Base-by-base conservation (phyloP, 1,284 basidiomycete species). In the Veloboletus limbatus region DNA sequence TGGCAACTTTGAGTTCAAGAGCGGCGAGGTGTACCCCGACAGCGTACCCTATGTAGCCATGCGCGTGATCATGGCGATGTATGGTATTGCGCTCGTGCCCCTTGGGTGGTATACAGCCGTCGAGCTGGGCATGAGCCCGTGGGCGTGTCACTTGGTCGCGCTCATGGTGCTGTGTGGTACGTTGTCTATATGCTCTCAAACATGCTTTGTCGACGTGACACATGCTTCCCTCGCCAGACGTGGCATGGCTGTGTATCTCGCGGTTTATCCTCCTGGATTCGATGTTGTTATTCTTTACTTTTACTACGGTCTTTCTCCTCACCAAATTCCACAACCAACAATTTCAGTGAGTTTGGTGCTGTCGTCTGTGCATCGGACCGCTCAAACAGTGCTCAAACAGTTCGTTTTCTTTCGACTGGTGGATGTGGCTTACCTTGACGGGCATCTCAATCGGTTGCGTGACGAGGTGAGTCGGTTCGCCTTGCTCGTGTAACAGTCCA, bases 251-350 rank as follows among this genome's bases (percentile, higher is more conserved):
- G 43, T 89, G 86, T 60, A 99, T 98, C 65, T 97, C 94, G 36
- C 82, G 96, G 16, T 99, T 99, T 69, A 96, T 99, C 69, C 81
- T 99, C 43, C 78, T 99, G 61, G 96, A 99, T 67, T 95, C 96
- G 22, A 97, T 99, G 92, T 75, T 99, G 10, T 76, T 99, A 36
- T 97, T 95, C 78, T 99, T 99, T 74, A 99, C 96, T 22, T 94
- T 97, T 72, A 88, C 92, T 60, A 96, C 95, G 27, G 89, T 96
- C 52, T 95, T 97, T 68, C 94, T 89, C 65, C 76, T 99, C 43
- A 85, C 92, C 47, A 97, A 95, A 69, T 98, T 99, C 71, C 93
- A 97, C 67, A 96, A 96, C 64, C 88, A 97, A 69, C 92, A 96
- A 73, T 88, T 88, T 59, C 83, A 88, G 86, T 92, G 58, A 60